phyloP scores from a whole-genome alignment of 345 rosid species.

The Geranium rotundifolium region DNA sequence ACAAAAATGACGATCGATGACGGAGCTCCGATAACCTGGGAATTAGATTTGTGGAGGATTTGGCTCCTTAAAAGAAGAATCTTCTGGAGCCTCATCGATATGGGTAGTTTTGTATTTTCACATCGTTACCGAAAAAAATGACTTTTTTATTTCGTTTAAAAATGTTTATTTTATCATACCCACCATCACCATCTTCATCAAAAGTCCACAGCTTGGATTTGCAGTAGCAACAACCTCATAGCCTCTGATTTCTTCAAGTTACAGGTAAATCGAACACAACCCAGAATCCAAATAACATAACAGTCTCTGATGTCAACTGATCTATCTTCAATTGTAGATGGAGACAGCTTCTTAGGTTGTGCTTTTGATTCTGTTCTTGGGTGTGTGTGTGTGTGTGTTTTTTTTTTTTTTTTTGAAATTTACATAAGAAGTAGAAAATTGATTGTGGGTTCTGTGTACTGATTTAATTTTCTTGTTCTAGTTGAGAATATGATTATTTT shows the following conservation, averaged over 20 bases:
- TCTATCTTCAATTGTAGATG: background rate
- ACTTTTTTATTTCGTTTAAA: too few relatives aligned
- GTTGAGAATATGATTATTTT: background rate
- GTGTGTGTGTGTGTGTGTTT: too few relatives aligned
- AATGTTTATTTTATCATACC: too few relatives aligned
- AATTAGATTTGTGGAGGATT: background rate
- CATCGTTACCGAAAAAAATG: too few relatives aligned
- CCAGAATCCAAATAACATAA: too few relatives aligned
- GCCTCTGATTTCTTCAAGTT: too few relatives aligned
- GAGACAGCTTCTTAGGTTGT: background rate
- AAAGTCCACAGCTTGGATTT: background rate
- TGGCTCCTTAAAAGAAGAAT: background rate
- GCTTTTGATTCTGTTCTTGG: background rate
- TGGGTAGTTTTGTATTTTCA: too few relatives aligned
- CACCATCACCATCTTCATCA: too few relatives aligned
- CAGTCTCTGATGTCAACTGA: background rate
- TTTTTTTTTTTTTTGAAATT: too few relatives aligned
- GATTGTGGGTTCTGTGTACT: background rate
- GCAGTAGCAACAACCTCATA: conserved; percentile 2
- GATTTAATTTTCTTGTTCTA: background rate
- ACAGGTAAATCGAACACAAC: too few relatives aligned
- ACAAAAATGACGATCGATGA: background rate
- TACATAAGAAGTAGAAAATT: background rate
- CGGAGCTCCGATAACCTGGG: background rate
- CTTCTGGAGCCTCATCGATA: background rate